A percentile compares a stretch with the other conserved stretches of the same genome.
Evolutionary conservation across 2,329 filamentous ascomycete species (phyloP).

Genomic region (Thielaviopsis euricoi): DNA sequence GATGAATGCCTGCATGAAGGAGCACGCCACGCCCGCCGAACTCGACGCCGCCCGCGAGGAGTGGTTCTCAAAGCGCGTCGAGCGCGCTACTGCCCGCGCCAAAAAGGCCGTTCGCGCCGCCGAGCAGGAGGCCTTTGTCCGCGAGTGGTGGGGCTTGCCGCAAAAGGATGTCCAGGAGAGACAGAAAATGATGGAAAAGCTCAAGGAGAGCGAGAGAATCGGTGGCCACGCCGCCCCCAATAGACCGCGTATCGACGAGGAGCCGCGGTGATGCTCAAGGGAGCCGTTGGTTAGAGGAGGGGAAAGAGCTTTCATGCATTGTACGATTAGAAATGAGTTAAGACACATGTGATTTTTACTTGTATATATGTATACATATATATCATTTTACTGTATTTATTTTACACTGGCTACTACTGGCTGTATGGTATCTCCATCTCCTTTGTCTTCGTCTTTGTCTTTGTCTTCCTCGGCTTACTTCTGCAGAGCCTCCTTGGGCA

Average conservation of each 20-base stretch:
- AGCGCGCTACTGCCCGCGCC: slow-evolving; percentile 52
- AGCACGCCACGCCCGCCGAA: slow-evolving; percentile 67
- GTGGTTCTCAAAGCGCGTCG: slow-evolving; percentile 69
- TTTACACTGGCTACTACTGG: neutral
- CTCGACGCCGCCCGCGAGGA: slow-evolving; percentile 81
- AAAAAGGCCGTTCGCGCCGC: slow-evolving; percentile 38
- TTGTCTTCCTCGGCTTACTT: no score
- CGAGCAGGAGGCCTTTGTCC: slow-evolving; percentile 47
- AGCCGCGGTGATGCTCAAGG: neutral
- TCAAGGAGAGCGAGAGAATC: slow-evolving; percentile 33
- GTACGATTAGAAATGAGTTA: neutral
- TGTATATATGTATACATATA: neutral
- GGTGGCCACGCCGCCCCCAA: slow-evolving; percentile 33
- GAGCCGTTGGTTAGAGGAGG: neutral
- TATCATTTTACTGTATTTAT: neutral
- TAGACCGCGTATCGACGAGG: slow-evolving; percentile 13
- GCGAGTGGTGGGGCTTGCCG: slow-evolving; percentile 52
- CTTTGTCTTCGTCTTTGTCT: no score
- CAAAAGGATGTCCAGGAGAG: slow-evolving; percentile 35
- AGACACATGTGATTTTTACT: neutral
- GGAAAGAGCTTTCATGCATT: neutral
- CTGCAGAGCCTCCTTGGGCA: slow-evolving; percentile 31
- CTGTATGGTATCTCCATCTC: neutral
- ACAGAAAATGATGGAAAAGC: slow-evolving; percentile 34
- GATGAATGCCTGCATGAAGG: slow-evolving; percentile 92